Percentiles rank a stretch among this genome's conserved stretches.
phyloP scores from a whole-genome alignment of 805 yeast species.

The Zygosaccharomyces lentus region DNA sequence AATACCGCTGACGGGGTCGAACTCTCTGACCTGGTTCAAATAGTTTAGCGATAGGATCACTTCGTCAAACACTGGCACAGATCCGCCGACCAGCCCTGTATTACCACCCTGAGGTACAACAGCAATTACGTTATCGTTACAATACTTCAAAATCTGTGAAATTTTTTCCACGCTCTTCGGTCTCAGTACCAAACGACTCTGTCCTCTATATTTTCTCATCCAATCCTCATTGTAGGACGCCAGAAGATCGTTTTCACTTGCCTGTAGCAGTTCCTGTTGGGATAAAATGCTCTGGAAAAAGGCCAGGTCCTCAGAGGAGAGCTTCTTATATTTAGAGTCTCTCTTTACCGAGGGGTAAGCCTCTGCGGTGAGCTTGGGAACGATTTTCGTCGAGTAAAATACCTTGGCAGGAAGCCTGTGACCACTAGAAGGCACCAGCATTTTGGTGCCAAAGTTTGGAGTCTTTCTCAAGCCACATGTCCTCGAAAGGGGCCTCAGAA shows the following conservation, averaged over 20 bases:
- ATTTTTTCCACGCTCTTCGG: conserved; percentile 81
- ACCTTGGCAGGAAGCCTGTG: background rate
- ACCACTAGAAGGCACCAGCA: background rate
- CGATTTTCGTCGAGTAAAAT: conserved; percentile 22
- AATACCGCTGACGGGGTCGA: conserved; percentile 79
- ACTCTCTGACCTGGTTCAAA: conserved; percentile 74
- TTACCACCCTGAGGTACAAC: conserved; percentile 97
- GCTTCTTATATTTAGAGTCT: conserved; percentile 45
- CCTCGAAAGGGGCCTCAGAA: conserved; percentile 9
- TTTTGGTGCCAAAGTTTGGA: background rate
- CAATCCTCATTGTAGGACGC: conserved; percentile 80
- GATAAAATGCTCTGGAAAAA: conserved; percentile 59
- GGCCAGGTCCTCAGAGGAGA: conserved; percentile 54
- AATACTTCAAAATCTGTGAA: conserved; percentile 68
- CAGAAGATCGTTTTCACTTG: conserved; percentile 61
- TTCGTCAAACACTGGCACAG: conserved; percentile 89
- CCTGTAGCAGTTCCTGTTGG: conserved; percentile 38
- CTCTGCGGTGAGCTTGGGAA: conserved; percentile 55
- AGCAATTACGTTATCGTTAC: conserved; percentile 72
- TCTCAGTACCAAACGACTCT: conserved; percentile 70
- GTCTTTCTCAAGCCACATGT: conserved; percentile 3
- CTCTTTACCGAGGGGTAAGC: conserved; percentile 59
- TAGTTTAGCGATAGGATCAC: conserved; percentile 65
- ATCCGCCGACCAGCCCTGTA: conserved; percentile 94
- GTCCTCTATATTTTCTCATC: conserved; percentile 93